These are phyloP conservation scores for Brassica rapa DNA, from an alignment of 345 rosid species.

Conservation along the genomic window DNA sequence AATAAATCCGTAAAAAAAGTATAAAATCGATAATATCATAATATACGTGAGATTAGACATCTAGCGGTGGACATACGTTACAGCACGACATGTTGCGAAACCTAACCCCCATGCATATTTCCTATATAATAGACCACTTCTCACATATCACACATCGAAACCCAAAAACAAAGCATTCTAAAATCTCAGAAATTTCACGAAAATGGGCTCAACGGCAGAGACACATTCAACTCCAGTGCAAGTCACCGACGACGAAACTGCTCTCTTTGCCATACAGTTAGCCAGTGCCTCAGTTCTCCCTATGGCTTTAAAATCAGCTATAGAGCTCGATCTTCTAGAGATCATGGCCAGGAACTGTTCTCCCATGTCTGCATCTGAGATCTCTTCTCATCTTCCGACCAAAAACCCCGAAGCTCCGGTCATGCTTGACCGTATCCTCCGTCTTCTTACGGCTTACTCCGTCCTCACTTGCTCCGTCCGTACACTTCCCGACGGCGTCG, in stretches of 20 bases:
- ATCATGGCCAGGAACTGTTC: constrained; percentile 64
- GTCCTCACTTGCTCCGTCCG: constrained; percentile 54
- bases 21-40: no score
- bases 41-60: background rate
- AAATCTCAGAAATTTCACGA: background rate
- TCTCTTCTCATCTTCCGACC: constrained; percentile 71
- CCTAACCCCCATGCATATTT: background rate
- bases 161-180: background rate
- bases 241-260: constrained; percentile 68
- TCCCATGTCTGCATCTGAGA: constrained; percentile 59
- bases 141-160: constrained; percentile 20
- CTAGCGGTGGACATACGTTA: background rate
- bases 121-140: constrained; percentile 5
- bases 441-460: constrained; percentile 68
- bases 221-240: constrained; percentile 69
- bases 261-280: constrained; percentile 70
- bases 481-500: constrained; percentile 46
- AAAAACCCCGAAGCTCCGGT: constrained; percentile 70
- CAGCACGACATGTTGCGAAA: background rate
- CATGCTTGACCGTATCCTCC: constrained; percentile 70
- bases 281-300: constrained; percentile 72
- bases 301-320: constrained; percentile 77
- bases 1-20: background rate
- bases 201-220: constrained; percentile 63
- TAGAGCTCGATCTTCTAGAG: constrained; percentile 84